phyloP scores from a whole-genome alignment of 2,329 filamentous ascomycete genomes.

The Neopestalotiopsis rosae region DNA sequence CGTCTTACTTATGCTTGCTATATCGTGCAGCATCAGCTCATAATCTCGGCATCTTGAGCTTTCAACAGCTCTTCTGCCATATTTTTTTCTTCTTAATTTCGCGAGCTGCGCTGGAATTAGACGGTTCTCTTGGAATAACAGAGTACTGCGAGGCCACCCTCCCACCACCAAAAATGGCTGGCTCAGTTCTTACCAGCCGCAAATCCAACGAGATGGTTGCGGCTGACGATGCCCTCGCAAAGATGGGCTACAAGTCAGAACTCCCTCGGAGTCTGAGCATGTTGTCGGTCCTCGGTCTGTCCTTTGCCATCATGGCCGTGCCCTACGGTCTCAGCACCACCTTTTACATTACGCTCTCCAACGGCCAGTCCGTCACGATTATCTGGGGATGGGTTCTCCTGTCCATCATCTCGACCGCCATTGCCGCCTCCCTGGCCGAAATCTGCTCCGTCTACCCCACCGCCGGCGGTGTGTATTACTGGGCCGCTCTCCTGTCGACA shows the following conservation, averaged over 20 bases:
- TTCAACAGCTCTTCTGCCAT: not conserved
- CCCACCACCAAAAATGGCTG: not conserved
- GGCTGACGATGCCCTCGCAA: constrained; percentile 65
- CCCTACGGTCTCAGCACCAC: constrained; percentile 73
- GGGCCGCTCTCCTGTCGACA: constrained; percentile 71
- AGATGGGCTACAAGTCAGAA: constrained; percentile 72
- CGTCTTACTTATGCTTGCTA: constrained; percentile 6
- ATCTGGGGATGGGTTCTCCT: constrained; percentile 74
- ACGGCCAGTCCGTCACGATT: constrained; percentile 72
- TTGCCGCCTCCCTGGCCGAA: constrained; percentile 71
- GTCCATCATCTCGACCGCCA: constrained; percentile 65
- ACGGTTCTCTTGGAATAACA: not conserved
- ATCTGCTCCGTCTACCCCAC: constrained; percentile 74
- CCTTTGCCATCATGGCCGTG: constrained; percentile 78
- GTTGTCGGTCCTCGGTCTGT: constrained; percentile 68
- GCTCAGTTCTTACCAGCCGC: not conserved
- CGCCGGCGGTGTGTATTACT: constrained; percentile 74
- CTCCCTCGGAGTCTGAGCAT: constrained; percentile 71
- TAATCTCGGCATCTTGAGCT: not conserved
- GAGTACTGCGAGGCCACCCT: not conserved
- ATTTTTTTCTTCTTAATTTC: not conserved
- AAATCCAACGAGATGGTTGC: constrained; percentile 22
- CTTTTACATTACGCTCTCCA: constrained; percentile 69
- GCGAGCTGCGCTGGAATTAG: not conserved
- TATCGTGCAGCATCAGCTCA: constrained; percentile 2